Evolutionary conservation across 352 stramenopile genomes (phyloP), one percentile per base, ranked within the genome.

Genomic region (Hyaloperonospora arabidopsidis): DNA sequence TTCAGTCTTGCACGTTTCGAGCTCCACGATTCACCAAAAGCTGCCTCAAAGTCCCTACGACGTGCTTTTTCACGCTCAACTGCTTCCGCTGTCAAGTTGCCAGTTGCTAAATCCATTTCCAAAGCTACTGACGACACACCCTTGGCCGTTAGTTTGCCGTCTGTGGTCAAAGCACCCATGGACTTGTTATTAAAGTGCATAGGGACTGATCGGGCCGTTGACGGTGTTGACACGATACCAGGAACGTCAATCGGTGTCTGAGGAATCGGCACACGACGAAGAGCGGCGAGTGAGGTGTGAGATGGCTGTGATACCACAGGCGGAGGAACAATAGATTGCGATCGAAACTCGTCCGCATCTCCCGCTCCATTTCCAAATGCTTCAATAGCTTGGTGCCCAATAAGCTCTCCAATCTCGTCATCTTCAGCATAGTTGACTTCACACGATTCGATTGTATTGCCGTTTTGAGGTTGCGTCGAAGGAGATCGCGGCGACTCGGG

Each of bases 1-100:
- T 81, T 75, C 45, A 99, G 63, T 17, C 95, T 84, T 51, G 89
- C 82, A 15, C 95, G 85, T 61, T 98, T 98, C 7, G 93, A 95
- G 13, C 75, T 86, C 95, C 96, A 98, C 25, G 91, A 95, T 68
- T 99, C 96, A 14, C 95, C 95, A 74, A 98, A 98, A 15, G 83
- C 84, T 7, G 80, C 80, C 56, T 89, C 78, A 32, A 95, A 66
- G 39, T 92, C 80, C 48, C 84, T 79, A 1, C 80, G 83, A 6
- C 85, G 78, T 43, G 79, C 80, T 41, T 89, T 89, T 52, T 94
- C 84, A 8, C 78, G 76, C 55, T 93, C 84, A 15, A 94, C 75
- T 5, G 74, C 83, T 40, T 91, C 81, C 52, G 88, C 74, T 23
- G 79, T 84, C 34, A 92, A 59, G 35, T 72, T 76, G 12, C 75